These are phyloP conservation scores for Acorus gramineus DNA, from an alignment of 106 monocot genomes.

Conservation along the genomic window DNA sequence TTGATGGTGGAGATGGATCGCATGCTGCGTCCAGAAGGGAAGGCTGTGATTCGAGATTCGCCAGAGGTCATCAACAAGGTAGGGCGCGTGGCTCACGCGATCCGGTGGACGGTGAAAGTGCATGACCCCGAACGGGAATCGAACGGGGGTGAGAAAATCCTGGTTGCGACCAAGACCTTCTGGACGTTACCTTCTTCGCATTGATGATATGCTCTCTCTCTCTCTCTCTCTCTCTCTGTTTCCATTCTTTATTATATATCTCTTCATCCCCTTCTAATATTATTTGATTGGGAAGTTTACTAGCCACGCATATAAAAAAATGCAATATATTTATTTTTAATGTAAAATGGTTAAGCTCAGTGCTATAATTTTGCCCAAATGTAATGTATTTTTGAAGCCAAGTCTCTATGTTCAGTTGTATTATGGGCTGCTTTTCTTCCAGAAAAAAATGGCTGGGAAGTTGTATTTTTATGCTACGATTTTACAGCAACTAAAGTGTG, in stretches of 20 bases:
- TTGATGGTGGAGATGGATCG: conserved; percentile 91
- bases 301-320: too few relatives aligned
- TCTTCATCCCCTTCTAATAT: neutral
- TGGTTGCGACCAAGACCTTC: conserved; percentile 69
- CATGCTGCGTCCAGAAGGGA: conserved; percentile 86
- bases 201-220: neutral
- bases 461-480: too few relatives aligned
- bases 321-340: too few relatives aligned
- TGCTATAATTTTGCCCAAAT: too few relatives aligned
- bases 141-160: conserved; percentile 40
- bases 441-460: too few relatives aligned
- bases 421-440: too few relatives aligned
- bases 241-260: neutral
- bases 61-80: conserved; percentile 59
- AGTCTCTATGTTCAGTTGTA: too few relatives aligned
- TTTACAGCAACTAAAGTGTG: too few relatives aligned
- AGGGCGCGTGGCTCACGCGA: conserved; percentile 37
- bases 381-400: too few relatives aligned
- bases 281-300: too few relatives aligned
- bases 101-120: conserved; percentile 47
- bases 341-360: too few relatives aligned
- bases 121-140: conserved; percentile 65
- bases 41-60: conserved; percentile 49
- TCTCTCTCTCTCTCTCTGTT: too few relatives aligned
- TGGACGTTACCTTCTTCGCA: conserved; percentile 42